Evolutionary conservation across 306 rosid species (phyloP), one percentile per base, ranked within the genome.

Genomic region (Pterocarpus santalinus): DNA sequence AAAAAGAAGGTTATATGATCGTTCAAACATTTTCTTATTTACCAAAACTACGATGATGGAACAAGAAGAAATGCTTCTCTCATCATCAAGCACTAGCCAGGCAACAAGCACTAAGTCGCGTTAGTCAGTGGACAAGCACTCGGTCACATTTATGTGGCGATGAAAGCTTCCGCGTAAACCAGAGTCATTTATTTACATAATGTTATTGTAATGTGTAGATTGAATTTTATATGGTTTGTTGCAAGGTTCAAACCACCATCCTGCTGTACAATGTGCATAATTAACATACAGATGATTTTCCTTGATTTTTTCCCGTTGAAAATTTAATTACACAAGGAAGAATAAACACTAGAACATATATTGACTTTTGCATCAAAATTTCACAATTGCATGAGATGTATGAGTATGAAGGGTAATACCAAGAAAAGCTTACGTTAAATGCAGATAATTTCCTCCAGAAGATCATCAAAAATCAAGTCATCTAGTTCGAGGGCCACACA

Each of bases 401-500:
- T 56, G 35, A 14, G 28, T 12, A 8, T 7, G 61, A 61, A 64
- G 57, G 22, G 52, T 17, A 69, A 41, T 17, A 55, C n/a, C 67
- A 61, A 55, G 49, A 9, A 64, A 38, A 65, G 62, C 46, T 41
- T 11, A 2, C 4, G 28, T 55, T 22, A 69, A 11, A 16, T 17
- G 72, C 52, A 73, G 7, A 88, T 49, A 39, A 87, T 74, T 76
- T 92, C 95, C 16, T 92, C 94, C 80, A 92, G 73, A 36, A 94
- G 90, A 65, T 90, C 92, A 73, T 92, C 81, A 76, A 94, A 88
- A 88, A 92, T 90, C 79, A 89, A 53, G 79, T 94, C 94, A 73
- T 94, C 97, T 9, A 92, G 46, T 86, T 88, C 95, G 84, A 90
- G 85, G 53, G 90, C 98, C 72, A 89, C 91, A 71, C 94, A 89